Evolutionary conservation across 208 protist species (phyloP).

Genomic region (Wallacemonas sp.): DNA sequence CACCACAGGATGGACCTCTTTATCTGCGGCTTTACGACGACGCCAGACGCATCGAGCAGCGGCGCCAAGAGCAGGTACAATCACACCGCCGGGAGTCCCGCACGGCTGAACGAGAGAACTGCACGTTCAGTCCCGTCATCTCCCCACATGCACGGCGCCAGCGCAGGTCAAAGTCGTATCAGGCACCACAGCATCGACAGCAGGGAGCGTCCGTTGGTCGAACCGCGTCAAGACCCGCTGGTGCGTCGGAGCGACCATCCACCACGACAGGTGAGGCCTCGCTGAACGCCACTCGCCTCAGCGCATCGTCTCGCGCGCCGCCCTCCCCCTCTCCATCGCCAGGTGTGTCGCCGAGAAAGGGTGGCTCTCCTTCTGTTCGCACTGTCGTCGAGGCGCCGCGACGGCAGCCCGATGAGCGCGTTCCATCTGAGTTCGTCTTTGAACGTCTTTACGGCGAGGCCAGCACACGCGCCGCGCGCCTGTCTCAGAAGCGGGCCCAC

Average conservation of each 20-base stretch:
- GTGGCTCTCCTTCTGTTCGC: too few species aligned
- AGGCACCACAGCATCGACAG: neutral
- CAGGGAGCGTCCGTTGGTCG: neutral
- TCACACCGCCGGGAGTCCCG: neutral
- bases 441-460: slow-evolving; percentile 25
- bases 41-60: slow-evolving; percentile 12
- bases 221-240: neutral
- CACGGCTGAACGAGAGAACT: slow-evolving; percentile 6
- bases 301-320: too few species aligned
- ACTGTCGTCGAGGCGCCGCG: neutral
- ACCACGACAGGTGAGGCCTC: too few species aligned
- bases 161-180: neutral
- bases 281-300: too few species aligned
- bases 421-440: slow-evolving; percentile 5
- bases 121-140: slow-evolving; percentile 23
- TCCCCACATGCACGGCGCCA: slow-evolving; percentile 8
- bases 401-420: slow-evolving; percentile 3
- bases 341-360: neutral
- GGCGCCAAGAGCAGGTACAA: neutral
- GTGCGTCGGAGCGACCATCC: neutral
- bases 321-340: neutral
- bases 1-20: too few species aligned
- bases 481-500: slow-evolving; percentile 12
- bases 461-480: slow-evolving; percentile 2
- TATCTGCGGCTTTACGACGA: slow-evolving; percentile 40